A percentile compares a stretch with the other conserved stretches of the same genome.
Conservation (phyloP, 2,329 filamentous ascomycete genomes). For the Epichloe aotearoae region DNA sequence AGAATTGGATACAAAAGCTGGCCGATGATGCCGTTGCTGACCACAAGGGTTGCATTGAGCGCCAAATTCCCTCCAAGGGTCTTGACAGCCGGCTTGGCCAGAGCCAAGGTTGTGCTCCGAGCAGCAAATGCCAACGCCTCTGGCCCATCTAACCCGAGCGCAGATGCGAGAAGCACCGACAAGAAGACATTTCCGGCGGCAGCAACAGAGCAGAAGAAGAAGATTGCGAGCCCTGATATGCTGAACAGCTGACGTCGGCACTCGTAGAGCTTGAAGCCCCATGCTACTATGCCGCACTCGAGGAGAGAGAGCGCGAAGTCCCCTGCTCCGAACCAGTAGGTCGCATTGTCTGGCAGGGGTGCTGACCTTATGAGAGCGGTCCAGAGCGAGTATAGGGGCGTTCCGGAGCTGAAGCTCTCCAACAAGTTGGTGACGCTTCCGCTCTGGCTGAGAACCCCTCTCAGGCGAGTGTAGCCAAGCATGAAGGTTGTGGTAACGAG, state of each 20-base stretch:
- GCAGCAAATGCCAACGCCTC: conserved; percentile 34
- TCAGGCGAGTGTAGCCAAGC: conserved; percentile 29
- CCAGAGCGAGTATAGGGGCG: conserved; percentile 23
- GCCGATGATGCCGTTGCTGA: conserved; percentile 35
- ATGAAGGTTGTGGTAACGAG: conserved; percentile 32
- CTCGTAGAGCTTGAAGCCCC: conserved; percentile 41
- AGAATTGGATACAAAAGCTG: conserved; percentile 26
- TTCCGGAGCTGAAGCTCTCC: conserved; percentile 20
- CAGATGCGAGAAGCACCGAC: conserved; percentile 23
- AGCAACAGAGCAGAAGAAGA: conserved; percentile 22
- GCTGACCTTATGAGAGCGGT: conserved; percentile 9
- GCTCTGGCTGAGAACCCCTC: conserved; percentile 18
- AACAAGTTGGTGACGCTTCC: conserved; percentile 18
- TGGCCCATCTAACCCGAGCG: conserved; percentile 21
- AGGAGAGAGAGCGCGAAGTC: conserved; percentile 35
- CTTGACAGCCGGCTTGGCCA: conserved; percentile 33
- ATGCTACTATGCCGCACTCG: conserved; percentile 36
- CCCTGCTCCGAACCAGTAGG: conserved; percentile 30
- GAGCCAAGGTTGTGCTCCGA: conserved; percentile 35
- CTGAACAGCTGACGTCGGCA: conserved; percentile 33
- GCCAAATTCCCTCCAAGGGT: conserved; percentile 31
- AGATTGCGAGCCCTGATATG: conserved; percentile 25
- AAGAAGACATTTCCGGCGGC: conserved; percentile 30
- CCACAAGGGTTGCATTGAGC: conserved; percentile 36
- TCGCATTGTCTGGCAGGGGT: conserved; percentile 7